Conservation (phyloP, 805 yeast species). For the Priceomyces castillae region DNA sequence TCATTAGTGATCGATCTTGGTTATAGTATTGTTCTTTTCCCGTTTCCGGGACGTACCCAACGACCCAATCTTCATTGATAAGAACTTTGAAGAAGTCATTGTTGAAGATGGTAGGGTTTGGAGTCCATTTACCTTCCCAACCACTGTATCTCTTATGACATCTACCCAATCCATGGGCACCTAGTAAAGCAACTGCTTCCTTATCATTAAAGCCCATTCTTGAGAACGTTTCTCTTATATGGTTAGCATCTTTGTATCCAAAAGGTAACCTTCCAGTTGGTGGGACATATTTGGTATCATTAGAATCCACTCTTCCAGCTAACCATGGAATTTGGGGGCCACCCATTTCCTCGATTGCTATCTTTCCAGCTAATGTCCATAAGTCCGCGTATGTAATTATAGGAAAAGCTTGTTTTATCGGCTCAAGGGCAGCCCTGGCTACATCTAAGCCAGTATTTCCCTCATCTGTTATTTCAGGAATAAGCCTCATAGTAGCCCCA, state of each 20-base stretch:
- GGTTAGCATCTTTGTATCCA: slow-evolving; percentile 43
- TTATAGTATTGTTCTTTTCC: slow-evolving; percentile 55
- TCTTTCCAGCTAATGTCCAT: slow-evolving; percentile 71
- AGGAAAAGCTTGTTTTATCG: slow-evolving; percentile 55
- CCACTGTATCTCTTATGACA: slow-evolving; percentile 73
- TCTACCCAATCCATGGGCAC: slow-evolving; percentile 75
- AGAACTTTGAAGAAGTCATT: slow-evolving; percentile 60
- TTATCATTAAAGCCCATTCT: slow-evolving; percentile 62
- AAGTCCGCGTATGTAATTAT: slow-evolving; percentile 64
- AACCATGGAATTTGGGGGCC: slow-evolving; percentile 64
- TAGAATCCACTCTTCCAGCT: slow-evolving; percentile 45
- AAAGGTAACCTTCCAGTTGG: slow-evolving; percentile 52
- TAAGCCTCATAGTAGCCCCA: slow-evolving; percentile 49
- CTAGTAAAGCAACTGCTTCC: slow-evolving; percentile 70
- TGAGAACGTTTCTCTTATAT: slow-evolving; percentile 44
- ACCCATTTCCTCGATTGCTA: slow-evolving; percentile 58
- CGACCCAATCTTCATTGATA: slow-evolving; percentile 46
- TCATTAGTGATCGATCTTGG: slow-evolving; percentile 71
- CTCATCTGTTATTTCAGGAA: slow-evolving; percentile 53
- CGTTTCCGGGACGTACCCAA: slow-evolving; percentile 47
- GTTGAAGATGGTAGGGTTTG: slow-evolving; percentile 67
- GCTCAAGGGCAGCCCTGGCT: slow-evolving; percentile 56
- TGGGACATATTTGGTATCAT: slow-evolving; percentile 32
- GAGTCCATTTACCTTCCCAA: slow-evolving; percentile 90
- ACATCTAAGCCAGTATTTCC: slow-evolving; percentile 50